Evolutionary conservation across 2,329 filamentous ascomycete genomes (phyloP), one percentile per base, ranked within the genome.

Genomic region (Lecanicillium sp.): DNA sequence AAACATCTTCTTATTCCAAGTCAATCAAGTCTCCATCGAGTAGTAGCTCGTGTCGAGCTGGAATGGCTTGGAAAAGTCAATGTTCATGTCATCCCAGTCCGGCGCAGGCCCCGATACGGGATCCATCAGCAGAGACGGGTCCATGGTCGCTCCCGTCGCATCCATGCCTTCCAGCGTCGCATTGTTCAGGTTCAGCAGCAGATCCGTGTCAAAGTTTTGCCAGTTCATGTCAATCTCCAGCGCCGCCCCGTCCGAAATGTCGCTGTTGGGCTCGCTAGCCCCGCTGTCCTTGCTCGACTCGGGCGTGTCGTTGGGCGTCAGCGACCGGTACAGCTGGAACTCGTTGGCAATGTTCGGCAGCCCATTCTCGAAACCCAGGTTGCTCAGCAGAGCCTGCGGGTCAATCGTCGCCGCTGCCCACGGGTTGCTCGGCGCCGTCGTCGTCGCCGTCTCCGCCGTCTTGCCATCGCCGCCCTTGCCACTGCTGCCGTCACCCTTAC

Each of bases 251-350:
- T 81, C 77, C 3, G 74, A 69, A 14, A 80, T 71, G 47, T 81
- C 77, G 50, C 75, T 80, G 44, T 71, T 79, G 9, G 74, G 72
- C 49, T 81, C 77, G 29, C 77, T 79, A 8, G 63, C 56, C 4
- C 72, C 69, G 47, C 69, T 71, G 41, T 81, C 76, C 53, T 79
- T 78, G 55, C 66, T 74, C 3, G 77, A 81, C 47, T 80, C 77
- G 1, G 77, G 78, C 7, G 78, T 81, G 50, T 81, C 75, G 43
- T 79, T 77, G 1, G 77, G 76, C 17, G 77, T 77, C 41, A 72
- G 59, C 1, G 71, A 68, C 15, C 70, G 68, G 49, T 76, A 78
- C 8, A 72, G 59, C 39, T 58, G 65, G 52, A 72, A 66, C 44
- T 80, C 72, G 11, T 65, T 64, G 39, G 77, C 69, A 3, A 71